Base-by-base conservation (phyloP, 73 alveolate species). In the Uronychia binucleata region DNA sequence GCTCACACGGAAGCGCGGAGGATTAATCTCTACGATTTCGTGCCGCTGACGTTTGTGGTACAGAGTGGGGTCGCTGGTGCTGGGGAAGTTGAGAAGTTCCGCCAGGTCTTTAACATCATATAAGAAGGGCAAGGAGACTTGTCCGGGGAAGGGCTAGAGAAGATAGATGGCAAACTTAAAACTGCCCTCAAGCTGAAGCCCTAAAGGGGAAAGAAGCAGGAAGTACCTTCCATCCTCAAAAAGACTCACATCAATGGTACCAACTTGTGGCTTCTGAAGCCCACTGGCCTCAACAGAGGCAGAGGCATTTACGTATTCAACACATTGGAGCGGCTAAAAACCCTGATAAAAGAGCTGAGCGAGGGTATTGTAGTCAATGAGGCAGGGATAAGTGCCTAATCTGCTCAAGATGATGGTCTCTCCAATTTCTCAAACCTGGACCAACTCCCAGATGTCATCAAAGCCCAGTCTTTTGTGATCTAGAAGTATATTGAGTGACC, bases 401-500 rank as follows among this genome's bases (percentile, higher is more conserved):
- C n/a, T n/a, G n/a, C n/a, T n/a, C n/a, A n/a, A n/a, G n/a, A n/a
- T n/a, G n/a, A n/a, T n/a, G n/a, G n/a, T n/a, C n/a, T n/a, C n/a
- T n/a, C n/a, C n/a, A n/a, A n/a, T n/a, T n/a, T n/a, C n/a, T n/a
- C n/a, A n/a, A n/a, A n/a, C n/a, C n/a, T n/a, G n/a, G n/a, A n/a
- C n/a, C n/a, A n/a, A n/a, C n/a, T n/a, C n/a, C n/a, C n/a, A n/a
- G n/a, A n/a, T n/a, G n/a, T n/a, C n/a, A n/a, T 34, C 28, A n/a
- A n/a, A n/a, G n/a, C n/a, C n/a, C n/a, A n/a, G 31, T 33, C 57
- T 26, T 88, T 88, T 58, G 87, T 88, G 34, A 82, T 88, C 30
- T 59, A 88, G 46, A 96, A 96, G 89, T 96, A 96, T 85, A 86
- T 97, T 1, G 99, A 97, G 80, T 84, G 86, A 14, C 99, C 99